phyloP scores from a whole-genome alignment of 495 filamentous ascomycete species.

The Lophium mytilinum region DNA sequence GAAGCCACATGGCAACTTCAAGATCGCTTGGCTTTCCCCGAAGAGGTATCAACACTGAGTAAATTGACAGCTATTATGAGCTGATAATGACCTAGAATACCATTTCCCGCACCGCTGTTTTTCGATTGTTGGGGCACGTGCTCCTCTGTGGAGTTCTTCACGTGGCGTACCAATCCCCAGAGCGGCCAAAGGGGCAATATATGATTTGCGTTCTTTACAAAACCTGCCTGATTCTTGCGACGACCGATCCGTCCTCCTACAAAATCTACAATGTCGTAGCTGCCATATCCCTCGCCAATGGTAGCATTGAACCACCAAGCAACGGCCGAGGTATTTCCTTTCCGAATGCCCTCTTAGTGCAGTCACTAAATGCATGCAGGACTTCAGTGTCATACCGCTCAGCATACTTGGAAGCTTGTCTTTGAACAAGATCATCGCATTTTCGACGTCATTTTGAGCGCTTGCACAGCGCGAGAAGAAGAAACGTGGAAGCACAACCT shows the following conservation, averaged over 20 bases:
- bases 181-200: constrained; percentile 64
- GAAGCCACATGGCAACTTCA: constrained; percentile 73
- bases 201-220: constrained; percentile 83
- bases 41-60: constrained; percentile 48
- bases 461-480: constrained; percentile 77
- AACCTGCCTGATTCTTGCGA: constrained; percentile 71
- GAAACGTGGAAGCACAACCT: constrained; percentile 61
- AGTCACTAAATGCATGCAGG: constrained; percentile 41
- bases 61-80: background rate
- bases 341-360: constrained; percentile 15
- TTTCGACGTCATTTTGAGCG: constrained; percentile 81
- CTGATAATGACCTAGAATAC: constrained; percentile 15
- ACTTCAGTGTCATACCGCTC: constrained; percentile 73
- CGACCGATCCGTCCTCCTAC: constrained; percentile 47
- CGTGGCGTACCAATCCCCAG: constrained; percentile 67
- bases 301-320: constrained; percentile 65
- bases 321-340: constrained; percentile 64
- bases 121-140: constrained; percentile 74
- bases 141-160: constrained; percentile 80
- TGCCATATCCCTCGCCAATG: constrained; percentile 59
- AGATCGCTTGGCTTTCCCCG: constrained; percentile 63
- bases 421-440: constrained; percentile 70
- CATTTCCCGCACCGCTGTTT: constrained; percentile 31
- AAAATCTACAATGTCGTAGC: constrained; percentile 65
- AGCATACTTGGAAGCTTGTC: constrained; percentile 87